Conservation (phyloP, 805 yeast genomes). For the Ogataea thermomethanolica region DNA sequence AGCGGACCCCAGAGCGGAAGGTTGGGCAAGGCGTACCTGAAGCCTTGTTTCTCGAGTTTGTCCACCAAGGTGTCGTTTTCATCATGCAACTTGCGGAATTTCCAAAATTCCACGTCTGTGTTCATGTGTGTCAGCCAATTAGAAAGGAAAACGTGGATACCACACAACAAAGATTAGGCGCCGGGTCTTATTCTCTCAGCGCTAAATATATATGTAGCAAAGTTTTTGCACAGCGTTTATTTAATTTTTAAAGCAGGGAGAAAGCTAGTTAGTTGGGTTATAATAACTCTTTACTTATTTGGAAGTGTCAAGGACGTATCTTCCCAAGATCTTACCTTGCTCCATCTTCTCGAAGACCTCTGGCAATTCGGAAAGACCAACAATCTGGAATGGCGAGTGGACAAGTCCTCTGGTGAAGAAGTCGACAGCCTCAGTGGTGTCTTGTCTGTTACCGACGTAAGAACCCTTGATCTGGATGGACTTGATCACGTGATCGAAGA, state of each 20-base stretch:
- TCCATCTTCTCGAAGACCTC: slow-evolving; percentile 72
- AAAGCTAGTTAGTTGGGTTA: background rate
- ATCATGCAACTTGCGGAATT: slow-evolving; percentile 24
- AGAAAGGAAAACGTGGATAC: background rate
- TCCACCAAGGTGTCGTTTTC: slow-evolving; percentile 22
- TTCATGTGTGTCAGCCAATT: background rate
- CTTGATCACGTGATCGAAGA: slow-evolving; percentile 71
- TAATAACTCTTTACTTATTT: slow-evolving; percentile 36
- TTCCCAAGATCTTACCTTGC: slow-evolving; percentile 80
- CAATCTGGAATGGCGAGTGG: slow-evolving; percentile 64
- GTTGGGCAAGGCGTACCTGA: slow-evolving; percentile 29
- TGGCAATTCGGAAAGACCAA: slow-evolving; percentile 69
- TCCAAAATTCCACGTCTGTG: slow-evolving; percentile 13
- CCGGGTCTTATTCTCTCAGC: background rate
- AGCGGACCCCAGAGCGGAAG: slow-evolving; percentile 32
- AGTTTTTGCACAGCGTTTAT: background rate
- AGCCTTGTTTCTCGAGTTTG: slow-evolving; percentile 21
- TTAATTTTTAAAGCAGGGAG: background rate
- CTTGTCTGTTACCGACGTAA: slow-evolving; percentile 87
- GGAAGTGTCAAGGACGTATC: slow-evolving; percentile 80
- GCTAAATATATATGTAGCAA: background rate
- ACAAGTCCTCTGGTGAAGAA: slow-evolving; percentile 67
- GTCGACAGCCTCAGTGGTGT: slow-evolving; percentile 73
- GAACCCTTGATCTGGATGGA: slow-evolving; percentile 74
- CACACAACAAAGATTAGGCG: background rate